Conservation (phyloP, 768 basidiomycete genomes). For the Daedaleopsis sinensis region DNA sequence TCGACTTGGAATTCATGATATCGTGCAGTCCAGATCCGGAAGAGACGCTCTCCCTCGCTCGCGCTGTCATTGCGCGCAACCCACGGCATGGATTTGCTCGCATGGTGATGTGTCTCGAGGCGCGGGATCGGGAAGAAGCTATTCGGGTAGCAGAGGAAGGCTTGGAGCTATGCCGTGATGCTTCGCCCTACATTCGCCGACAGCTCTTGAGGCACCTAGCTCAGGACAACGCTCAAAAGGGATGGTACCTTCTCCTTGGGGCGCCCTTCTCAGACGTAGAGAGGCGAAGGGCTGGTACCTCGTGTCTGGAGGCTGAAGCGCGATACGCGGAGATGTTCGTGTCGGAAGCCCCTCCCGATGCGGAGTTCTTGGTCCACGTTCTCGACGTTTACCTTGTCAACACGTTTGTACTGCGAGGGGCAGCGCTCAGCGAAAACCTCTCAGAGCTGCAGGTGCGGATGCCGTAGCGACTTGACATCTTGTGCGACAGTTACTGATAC, state of each 20-base stretch:
- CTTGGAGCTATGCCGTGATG: not conserved
- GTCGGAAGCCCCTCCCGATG: not conserved
- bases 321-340: not conserved
- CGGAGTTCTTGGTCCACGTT: not conserved
- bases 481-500: no score
- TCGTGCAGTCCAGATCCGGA: no score
- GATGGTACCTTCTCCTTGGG: not conserved
- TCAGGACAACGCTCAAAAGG: not conserved
- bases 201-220: not conserved
- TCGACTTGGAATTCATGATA: not conserved
- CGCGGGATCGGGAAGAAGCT: not conserved
- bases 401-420: not conserved
- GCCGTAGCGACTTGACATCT: no score
- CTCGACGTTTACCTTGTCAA: not conserved
- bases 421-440: not conserved
- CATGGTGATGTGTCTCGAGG: not conserved
- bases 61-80: not conserved
- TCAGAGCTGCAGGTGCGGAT: not conserved
- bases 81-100: not conserved
- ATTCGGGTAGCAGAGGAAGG: not conserved
- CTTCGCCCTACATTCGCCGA: not conserved
- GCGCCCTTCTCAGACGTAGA: not conserved
- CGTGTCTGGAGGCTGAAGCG: not conserved
- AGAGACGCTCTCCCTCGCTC: not conserved
- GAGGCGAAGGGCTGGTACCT: not conserved